These are phyloP conservation scores for Pleurotus tuoliensis DNA, from an alignment of 768 basidiomycete genomes.

Conservation along the genomic window DNA sequence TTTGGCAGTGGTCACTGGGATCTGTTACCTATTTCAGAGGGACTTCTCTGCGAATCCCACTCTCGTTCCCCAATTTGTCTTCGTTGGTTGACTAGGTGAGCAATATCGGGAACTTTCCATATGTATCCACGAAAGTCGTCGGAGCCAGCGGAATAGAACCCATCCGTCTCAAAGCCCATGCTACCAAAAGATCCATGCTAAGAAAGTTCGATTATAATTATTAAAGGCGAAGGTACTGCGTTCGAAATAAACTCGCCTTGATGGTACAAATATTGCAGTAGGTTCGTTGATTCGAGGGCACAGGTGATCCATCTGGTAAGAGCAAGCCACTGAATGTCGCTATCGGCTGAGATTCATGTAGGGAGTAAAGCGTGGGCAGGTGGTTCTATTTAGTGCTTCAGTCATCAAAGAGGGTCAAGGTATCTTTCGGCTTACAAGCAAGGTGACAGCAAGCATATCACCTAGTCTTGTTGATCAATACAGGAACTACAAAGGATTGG, in stretches of 20 bases:
- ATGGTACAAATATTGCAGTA: slow-evolving; percentile 77
- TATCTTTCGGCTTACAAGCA: slow-evolving; percentile 47
- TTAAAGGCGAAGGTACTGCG: not conserved
- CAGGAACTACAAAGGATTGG: not conserved
- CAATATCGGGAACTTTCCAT: slow-evolving; percentile 65
- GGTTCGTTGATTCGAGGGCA: slow-evolving; percentile 41
- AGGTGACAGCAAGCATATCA: slow-evolving; percentile 61
- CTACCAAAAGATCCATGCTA: slow-evolving; percentile 79
- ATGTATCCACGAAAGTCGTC: slow-evolving; percentile 80
- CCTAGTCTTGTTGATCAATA: slow-evolving; percentile 27
- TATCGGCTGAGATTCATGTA: slow-evolving; percentile 65
- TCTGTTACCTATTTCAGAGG: slow-evolving; percentile 34
- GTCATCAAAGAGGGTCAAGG: not conserved
- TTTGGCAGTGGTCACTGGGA: slow-evolving; percentile 11
- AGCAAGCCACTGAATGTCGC: slow-evolving; percentile 62
- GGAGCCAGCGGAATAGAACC: slow-evolving; percentile 71
- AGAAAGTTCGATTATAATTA: slow-evolving; percentile 2
- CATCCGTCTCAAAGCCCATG: slow-evolving; percentile 45
- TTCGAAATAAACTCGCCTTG: slow-evolving; percentile 47
- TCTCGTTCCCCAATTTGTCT: slow-evolving; percentile 38
- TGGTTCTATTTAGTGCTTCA: slow-evolving; percentile 43
- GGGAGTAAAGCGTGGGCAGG: slow-evolving; percentile 64
- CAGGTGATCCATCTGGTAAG: slow-evolving; percentile 50
- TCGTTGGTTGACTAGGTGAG: slow-evolving; percentile 40
- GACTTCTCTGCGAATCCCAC: slow-evolving; percentile 37